Base-by-base conservation (phyloP, 352 stramenopile genomes). In the Phytophthora sp. region DNA sequence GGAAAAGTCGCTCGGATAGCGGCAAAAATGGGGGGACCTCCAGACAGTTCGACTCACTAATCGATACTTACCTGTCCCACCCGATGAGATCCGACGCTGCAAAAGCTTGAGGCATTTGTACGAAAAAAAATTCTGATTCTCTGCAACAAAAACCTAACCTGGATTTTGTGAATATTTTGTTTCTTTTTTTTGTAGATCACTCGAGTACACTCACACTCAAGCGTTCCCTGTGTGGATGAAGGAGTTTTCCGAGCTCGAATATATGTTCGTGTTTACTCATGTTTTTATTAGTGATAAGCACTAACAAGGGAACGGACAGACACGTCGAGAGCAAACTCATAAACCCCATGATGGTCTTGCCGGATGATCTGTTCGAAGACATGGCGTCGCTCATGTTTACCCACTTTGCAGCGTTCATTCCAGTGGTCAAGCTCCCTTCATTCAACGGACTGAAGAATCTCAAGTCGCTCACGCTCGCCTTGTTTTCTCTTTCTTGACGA, bases 181-280 rank as follows among this genome's bases (percentile, higher is more conserved):
- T n/a, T n/a, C n/a, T n/a, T n/a, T n/a, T n/a, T n/a, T n/a, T n/a
- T 50, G 4, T 44, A 65, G 57, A 3, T 51, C 57, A 20, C 30
- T 65, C 31, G 57, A 57, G 12, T 62, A 62, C 30, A 56, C 56
- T 3, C 56, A 63, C 31, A 63, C 31, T 0, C 42, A 63, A 16
- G 38, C 42, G 16, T 38, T 63, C 4, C 56, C 56, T 0, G 5
- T 8, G 3, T 63, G 56, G 56, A 49, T 56, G 0, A 55, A 61
- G 12, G 47, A 73, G 4, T 51, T 79, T 24, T 54, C 44, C 0
- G 38, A 69, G 0, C 55, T 79, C 13, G 51, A 80, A 26, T 73
- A 54, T 50, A 13, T 83, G 71, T 78, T n/a, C n/a, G n/a, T n/a
- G n/a, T n/a, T n/a, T n/a, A n/a, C n/a, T n/a, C n/a, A n/a, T n/a